phyloP scores from a whole-genome alignment of 1,139 yeast species.

The Taphrina wiesneri region DNA sequence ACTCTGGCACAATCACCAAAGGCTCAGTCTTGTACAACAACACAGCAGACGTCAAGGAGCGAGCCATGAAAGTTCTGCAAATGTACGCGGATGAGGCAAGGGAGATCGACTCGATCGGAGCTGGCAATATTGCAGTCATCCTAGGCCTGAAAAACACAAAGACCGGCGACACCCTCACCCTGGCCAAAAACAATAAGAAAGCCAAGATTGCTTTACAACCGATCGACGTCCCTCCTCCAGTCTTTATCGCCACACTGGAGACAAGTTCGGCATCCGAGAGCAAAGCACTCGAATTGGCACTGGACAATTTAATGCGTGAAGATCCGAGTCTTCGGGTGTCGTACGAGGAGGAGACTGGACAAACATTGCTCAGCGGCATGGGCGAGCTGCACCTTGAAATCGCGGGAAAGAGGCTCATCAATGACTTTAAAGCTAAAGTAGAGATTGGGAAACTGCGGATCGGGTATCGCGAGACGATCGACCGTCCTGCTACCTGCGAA shows the following conservation, averaged over 20 bases:
- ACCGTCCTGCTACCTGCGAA: background rate
- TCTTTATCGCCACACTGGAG: slow-evolving; percentile 80
- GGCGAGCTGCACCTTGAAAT: slow-evolving; percentile 93
- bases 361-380: slow-evolving; percentile 87
- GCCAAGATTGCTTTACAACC: slow-evolving; percentile 60
- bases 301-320: slow-evolving; percentile 67
- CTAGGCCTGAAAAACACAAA: slow-evolving; percentile 71
- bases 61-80: slow-evolving; percentile 65
- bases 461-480: slow-evolving; percentile 67
- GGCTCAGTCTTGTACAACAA: slow-evolving; percentile 68
- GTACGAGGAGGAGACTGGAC: slow-evolving; percentile 84
- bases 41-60: slow-evolving; percentile 65
- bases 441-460: slow-evolving; percentile 81
- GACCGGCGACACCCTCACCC: slow-evolving; percentile 87
- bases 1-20: slow-evolving; percentile 70
- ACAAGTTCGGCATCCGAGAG: slow-evolving; percentile 83
- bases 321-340: slow-evolving; percentile 73
- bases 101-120: slow-evolving; percentile 60
- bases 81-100: slow-evolving; percentile 90
- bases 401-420: slow-evolving; percentile 70
- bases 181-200: slow-evolving; percentile 43
- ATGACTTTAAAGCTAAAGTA: slow-evolving; percentile 79
- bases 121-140: slow-evolving; percentile 91
- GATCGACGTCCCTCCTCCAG: slow-evolving; percentile 86
- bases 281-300: slow-evolving; percentile 65